These are phyloP conservation scores for Emmonsiellopsis sp. DNA, from an alignment of 2,329 filamentous ascomycete species.

Conservation along the genomic window DNA sequence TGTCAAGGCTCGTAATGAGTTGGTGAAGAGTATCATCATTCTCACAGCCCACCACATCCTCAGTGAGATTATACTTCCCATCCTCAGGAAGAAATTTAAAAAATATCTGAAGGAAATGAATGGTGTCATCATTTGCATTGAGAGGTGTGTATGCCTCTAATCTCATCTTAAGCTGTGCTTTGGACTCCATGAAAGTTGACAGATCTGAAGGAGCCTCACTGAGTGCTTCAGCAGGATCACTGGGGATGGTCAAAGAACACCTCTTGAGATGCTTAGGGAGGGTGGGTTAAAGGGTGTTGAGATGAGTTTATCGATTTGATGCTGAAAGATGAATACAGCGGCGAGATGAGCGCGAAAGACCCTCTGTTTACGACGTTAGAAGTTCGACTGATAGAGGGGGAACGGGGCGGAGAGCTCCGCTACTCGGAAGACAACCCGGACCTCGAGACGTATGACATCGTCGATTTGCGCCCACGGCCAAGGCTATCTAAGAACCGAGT, in stretches of 20 bases:
- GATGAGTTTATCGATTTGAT: not conserved
- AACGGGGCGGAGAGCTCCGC: too few species aligned
- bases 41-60: not conserved
- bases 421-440: too few species aligned
- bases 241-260: not conserved
- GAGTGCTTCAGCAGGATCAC: not conserved
- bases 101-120: not conserved
- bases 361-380: too few species aligned
- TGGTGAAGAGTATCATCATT: too few species aligned
- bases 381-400: too few species aligned
- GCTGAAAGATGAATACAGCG: not conserved
- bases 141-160: not conserved
- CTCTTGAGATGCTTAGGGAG: not conserved
- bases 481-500: too few species aligned
- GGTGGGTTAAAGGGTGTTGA: not conserved
- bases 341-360: too few species aligned
- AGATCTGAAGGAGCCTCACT: not conserved
- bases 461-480: too few species aligned
- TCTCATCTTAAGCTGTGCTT: not conserved
- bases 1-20: not conserved
- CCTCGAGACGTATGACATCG: too few species aligned
- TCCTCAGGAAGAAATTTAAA: not conserved
- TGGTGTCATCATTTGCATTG: not conserved
- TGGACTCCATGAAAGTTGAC: not conserved
- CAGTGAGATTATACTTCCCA: not conserved